Base-by-base conservation (phyloP, 805 yeast genomes). In the Barnettozyma californica region DNA sequence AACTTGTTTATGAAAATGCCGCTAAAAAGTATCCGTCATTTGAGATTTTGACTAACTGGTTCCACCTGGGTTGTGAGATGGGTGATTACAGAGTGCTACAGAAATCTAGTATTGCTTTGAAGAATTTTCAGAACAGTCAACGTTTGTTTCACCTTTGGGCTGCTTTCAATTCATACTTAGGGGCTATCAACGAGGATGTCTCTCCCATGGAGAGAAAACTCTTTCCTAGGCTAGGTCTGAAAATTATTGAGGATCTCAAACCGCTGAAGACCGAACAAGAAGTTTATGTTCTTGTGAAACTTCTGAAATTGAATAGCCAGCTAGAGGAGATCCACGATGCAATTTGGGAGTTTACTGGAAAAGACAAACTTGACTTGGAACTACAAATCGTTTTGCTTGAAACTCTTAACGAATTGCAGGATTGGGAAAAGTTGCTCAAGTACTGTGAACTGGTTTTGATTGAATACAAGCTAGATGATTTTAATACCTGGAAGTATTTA, bases 221-320 rank as follows among this genome's bases (percentile, higher is more conserved):
- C 35, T 78, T 78, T 51, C 83, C 87, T 1, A 68, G 74, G 49
- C 66, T 89, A 31, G 91, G 89, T 0, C 58, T 73, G 49, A 79
- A 83, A 53, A 61, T 84, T 53, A 61, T 85, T 26, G 80, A 76
- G 26, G 64, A 65, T n/a, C 60, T 75, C 16, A 67, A 69, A 40
- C 87, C 92, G 1, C 68, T 73, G 41, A 54, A 68, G 37, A 68
- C 71, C 19, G 78, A 84, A 9, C 95, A 88, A 56, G 95, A 90
- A 51, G 66, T 76, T 2, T 87, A 69, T 53, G 77, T 88, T 2
- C 74, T 74, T 49, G 81, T 80, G 2, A 67, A 72, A 38, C 71
- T 87, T 2, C 64, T 82, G 51, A 63, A 68, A 41, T 54, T 68
- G 40, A 62, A 56, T 36, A 67, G 67, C 0, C 65, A 73, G 19